phyloP scores from a whole-genome alignment of 2,329 filamentous ascomycete genomes.

The Neophaeococcomyces mojaviensis region DNA sequence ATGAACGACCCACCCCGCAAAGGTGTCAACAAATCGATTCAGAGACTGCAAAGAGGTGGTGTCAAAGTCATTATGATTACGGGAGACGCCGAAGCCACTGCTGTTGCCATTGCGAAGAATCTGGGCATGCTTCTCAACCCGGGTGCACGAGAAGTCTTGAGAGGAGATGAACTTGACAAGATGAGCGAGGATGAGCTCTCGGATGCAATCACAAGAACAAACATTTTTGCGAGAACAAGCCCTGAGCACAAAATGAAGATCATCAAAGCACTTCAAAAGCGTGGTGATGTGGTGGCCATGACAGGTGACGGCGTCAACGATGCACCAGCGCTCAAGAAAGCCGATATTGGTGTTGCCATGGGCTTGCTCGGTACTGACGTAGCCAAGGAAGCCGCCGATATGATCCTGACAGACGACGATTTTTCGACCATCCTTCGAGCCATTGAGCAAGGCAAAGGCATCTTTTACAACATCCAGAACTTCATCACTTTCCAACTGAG shows the following conservation, averaged over 20 bases:
- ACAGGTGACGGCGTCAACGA: conserved; percentile 98
- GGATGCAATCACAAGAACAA: conserved; percentile 77
- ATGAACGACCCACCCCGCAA: conserved; percentile 96
- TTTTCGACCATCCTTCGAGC: conserved; percentile 86
- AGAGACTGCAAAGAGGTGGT: conserved; percentile 82
- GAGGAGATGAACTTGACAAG: conserved; percentile 83
- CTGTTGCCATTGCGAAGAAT: conserved; percentile 85
- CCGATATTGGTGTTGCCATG: conserved; percentile 97
- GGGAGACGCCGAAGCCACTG: conserved; percentile 90
- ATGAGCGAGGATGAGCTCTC: conserved; percentile 83
- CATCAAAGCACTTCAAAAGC: conserved; percentile 78
- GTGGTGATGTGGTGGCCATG: conserved; percentile 97
- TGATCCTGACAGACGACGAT: conserved; percentile 82
- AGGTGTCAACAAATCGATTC: conserved; percentile 81
- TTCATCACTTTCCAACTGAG: conserved; percentile 98
- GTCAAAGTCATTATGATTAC: conserved; percentile 99
- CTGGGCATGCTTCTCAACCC: conserved; percentile 79
- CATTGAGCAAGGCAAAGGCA: conserved; percentile 97
- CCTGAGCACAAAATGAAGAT: conserved; percentile 99
- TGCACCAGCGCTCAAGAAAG: conserved; percentile 90
- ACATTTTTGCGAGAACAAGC: conserved; percentile 91
- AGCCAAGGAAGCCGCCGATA: conserved; percentile 87
- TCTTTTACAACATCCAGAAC: conserved; percentile 99
- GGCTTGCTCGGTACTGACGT: conserved; percentile 91
- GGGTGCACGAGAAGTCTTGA: conserved; percentile 58